phyloP scores from a whole-genome alignment of 495 filamentous ascomycete genomes.

The Trichodelitschia bisporula region DNA sequence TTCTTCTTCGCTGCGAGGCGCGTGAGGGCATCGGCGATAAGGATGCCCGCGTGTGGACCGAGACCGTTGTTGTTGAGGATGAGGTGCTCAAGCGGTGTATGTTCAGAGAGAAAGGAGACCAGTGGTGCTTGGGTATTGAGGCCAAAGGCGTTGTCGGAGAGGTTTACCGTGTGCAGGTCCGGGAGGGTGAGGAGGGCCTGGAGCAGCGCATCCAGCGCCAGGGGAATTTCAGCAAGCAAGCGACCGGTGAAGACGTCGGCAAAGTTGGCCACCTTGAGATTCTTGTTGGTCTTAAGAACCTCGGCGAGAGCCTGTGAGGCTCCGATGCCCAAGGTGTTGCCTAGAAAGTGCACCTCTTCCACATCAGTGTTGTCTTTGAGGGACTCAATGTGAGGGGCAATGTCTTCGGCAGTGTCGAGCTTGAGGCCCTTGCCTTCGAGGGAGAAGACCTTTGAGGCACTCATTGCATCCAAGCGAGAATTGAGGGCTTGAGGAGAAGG shows the following conservation, averaged over 20 bases:
- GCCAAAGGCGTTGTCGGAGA: conserved; percentile 95
- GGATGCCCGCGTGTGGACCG: conserved; percentile 64
- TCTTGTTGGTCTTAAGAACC: conserved; percentile 55
- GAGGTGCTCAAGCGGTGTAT: conserved; percentile 71
- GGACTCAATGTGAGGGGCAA: conserved; percentile 58
- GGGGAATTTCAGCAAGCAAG: conserved; percentile 79
- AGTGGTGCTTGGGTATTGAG: conserved; percentile 43
- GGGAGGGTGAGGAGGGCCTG: conserved; percentile 63
- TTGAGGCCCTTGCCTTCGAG: conserved; percentile 78
- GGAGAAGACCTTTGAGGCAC: conserved; percentile 52
- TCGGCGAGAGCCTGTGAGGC: conserved; percentile 65
- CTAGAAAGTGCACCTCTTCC: conserved; percentile 60
- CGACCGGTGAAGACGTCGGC: conserved; percentile 95
- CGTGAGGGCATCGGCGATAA: conserved; percentile 55
- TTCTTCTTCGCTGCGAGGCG: conserved; percentile 64
- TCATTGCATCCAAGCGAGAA: too few relatives aligned
- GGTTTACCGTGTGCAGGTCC: conserved; percentile 70
- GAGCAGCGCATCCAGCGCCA: conserved; percentile 62
- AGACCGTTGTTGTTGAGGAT: conserved; percentile 98
- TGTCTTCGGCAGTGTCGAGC: conserved; percentile 64
- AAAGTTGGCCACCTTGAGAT: conserved; percentile 60
- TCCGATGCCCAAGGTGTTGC: conserved; percentile 77
- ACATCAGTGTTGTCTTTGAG: conserved; percentile 47
- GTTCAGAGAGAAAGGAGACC: conserved; percentile 53
- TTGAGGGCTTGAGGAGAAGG: conserved; percentile 8